Conservation (phyloP, 176 grass and related monocot species). For the Oryza brachyantha region DNA sequence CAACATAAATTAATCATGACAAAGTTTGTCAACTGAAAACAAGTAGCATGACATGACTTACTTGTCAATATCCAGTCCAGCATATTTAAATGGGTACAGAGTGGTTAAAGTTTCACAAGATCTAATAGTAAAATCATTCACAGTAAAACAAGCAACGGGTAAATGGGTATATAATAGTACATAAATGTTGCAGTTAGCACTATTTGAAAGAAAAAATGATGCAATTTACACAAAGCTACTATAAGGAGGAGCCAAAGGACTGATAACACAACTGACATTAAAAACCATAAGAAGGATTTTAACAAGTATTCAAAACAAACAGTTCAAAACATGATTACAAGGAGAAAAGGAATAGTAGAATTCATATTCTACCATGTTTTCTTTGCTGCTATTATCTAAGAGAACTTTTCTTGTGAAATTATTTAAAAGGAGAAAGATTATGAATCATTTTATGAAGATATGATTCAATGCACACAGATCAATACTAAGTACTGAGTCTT, state of each 20-base stretch:
- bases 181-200: slow-evolving; percentile 4
- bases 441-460: too few species aligned
- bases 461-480: too few species aligned
- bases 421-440: neutral
- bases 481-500: too few species aligned
- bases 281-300: neutral
- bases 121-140: neutral
- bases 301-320: neutral
- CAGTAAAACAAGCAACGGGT: neutral
- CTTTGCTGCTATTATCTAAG: neutral
- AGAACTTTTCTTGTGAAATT: neutral
- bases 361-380: neutral
- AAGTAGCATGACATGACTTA: slow-evolving; percentile 49
- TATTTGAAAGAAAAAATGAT: too few species aligned
- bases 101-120: slow-evolving; percentile 75
- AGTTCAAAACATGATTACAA: neutral
- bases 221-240: neutral
- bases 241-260: neutral
- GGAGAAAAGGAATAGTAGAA: neutral
- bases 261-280: neutral
- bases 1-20: slow-evolving; percentile 17
- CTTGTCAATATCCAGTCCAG: slow-evolving; percentile 93
- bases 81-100: slow-evolving; percentile 95
- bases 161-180: neutral
- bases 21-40: neutral